Conservation (phyloP, 2,329 filamentous ascomycete species). For the Whalleya microplaca region DNA sequence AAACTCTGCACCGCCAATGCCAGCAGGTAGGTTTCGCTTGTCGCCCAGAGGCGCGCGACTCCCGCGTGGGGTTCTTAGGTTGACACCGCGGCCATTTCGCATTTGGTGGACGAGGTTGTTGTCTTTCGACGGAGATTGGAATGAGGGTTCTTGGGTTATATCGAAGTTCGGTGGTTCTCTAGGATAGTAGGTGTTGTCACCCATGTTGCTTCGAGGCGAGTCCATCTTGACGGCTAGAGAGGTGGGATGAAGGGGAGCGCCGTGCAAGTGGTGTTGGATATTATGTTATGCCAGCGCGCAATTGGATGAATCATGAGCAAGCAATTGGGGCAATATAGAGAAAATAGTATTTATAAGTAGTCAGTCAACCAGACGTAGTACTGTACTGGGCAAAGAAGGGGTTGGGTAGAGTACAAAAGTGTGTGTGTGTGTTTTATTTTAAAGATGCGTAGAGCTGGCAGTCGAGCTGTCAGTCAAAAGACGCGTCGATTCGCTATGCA, state of each 20-base stretch:
- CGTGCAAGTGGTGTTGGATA: conserved; percentile 16
- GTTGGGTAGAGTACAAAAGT: too few relatives aligned
- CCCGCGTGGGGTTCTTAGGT: conserved; percentile 73
- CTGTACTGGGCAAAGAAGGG: too few relatives aligned
- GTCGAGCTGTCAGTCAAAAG: too few relatives aligned
- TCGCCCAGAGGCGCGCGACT: conserved; percentile 70
- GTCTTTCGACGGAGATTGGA: conserved; percentile 77
- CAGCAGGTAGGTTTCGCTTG: conserved; percentile 70
- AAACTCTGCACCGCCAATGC: conserved; percentile 76
- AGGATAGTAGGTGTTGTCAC: conserved; percentile 84
- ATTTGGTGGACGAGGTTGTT: conserved; percentile 77
- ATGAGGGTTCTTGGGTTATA: conserved; percentile 85
- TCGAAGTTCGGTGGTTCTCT: conserved; percentile 72
- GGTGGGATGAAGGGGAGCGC: conserved; percentile 13
- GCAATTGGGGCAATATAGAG: too few relatives aligned
- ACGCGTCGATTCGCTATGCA: too few relatives aligned
- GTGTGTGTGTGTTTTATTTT: too few relatives aligned
- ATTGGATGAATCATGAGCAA: conserved; percentile 11
- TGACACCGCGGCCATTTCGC: conserved; percentile 66
- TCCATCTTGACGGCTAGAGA: conserved; percentile 54
- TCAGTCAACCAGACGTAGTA: background rate
- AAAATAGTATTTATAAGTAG: background rate
- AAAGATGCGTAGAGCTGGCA: too few relatives aligned
- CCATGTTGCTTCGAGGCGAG: conserved; percentile 83
- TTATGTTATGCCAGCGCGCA: conserved; percentile 10